Evolutionary conservation across 2,329 filamentous ascomycete genomes (phyloP), one percentile per base, ranked within the genome.

Genomic region (Scedosporium apiospermum): DNA sequence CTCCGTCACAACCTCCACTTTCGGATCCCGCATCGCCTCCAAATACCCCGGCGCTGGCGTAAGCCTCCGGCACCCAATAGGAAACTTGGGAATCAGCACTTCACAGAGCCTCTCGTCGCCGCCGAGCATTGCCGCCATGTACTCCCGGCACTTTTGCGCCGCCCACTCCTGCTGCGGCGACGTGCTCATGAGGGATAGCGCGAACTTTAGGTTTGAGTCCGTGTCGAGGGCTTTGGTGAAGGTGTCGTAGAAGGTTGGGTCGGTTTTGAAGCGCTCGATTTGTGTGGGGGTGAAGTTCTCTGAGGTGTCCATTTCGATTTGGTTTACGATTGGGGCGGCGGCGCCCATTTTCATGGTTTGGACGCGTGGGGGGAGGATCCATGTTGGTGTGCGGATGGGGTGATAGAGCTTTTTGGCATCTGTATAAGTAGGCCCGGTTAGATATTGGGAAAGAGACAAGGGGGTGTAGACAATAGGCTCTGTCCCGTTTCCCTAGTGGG

Each of bases 21-120:
- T 83, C 7, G 76, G 73, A 49, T 75, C 70, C 2, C 73, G 74
- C 27, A 83, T 63, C 0, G 77, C 73, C 61, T 78, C 75, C 3
- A 84, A 73, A 63, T 83, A 84, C 0, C 76, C 74, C 2, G 78
- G 76, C 0, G 78, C 80, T 0, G 80, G 82, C 0, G 80, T 84
- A 67, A 82, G 75, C 51, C 80, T 73, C 63, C 78, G 74, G 65
- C 76, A 80, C 0, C 80, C 80, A 0, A 82, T 70, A 1, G 78
- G 75, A 26, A 76, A 82, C 21, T 76, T 70, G 0, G 82, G 82
- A 53, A 83, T 82, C 14, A 85, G 69, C 23, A 76, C 74, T 62
- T 78, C 74, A 71, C 79, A 80, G 9, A 85, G 80, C 61, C 70
- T 70, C 65, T 80, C 73, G 66, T 85, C 76, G 12, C 78, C 74